These are phyloP conservation scores for Fusarium pseudograminearum DNA, from an alignment of 2,329 filamentous ascomycete species.

Conservation along the genomic window DNA sequence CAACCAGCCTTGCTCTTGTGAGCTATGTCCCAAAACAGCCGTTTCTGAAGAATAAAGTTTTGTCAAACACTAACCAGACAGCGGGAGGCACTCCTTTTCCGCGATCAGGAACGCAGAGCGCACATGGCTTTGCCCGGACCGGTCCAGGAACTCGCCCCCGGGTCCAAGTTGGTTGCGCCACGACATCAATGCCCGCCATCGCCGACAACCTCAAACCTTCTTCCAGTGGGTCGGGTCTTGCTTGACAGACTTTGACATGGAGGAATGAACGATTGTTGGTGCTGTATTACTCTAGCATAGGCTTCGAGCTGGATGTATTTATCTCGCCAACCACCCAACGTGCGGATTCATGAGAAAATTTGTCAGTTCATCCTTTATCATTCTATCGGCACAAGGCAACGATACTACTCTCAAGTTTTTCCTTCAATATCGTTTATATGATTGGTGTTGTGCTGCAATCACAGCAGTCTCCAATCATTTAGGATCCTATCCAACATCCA, in stretches of 20 bases:
- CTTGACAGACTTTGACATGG: slow-evolving; percentile 14
- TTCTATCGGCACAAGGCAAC: not conserved
- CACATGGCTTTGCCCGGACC: slow-evolving; percentile 28
- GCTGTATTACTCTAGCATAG: slow-evolving; percentile 1
- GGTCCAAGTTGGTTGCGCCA: slow-evolving; percentile 14
- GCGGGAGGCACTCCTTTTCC: slow-evolving; percentile 7
- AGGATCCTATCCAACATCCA: not conserved
- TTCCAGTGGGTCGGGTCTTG: slow-evolving; percentile 19
- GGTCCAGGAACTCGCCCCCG: slow-evolving; percentile 13
- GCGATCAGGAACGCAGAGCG: slow-evolving; percentile 22
- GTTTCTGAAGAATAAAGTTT: slow-evolving; percentile 11
- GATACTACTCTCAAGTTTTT: not conserved
- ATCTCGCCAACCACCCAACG: slow-evolving; percentile 16
- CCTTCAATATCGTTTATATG: not conserved
- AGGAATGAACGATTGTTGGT: slow-evolving; percentile 3
- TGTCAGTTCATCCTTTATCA: not conserved
- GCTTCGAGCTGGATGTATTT: slow-evolving; percentile 18
- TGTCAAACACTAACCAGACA: slow-evolving; percentile 2
- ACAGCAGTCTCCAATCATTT: slow-evolving; percentile 15
- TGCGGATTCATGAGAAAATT: not conserved
- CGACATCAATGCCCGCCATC: slow-evolving; percentile 14
- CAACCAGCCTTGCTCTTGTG: not conserved
- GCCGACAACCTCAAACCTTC: slow-evolving; percentile 34
- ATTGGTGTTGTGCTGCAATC: slow-evolving; percentile 1
- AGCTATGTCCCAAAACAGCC: slow-evolving; percentile 18